These are phyloP conservation scores for Silene noctiflora DNA, from an alignment of 179 eudicot species.

Conservation along the genomic window DNA sequence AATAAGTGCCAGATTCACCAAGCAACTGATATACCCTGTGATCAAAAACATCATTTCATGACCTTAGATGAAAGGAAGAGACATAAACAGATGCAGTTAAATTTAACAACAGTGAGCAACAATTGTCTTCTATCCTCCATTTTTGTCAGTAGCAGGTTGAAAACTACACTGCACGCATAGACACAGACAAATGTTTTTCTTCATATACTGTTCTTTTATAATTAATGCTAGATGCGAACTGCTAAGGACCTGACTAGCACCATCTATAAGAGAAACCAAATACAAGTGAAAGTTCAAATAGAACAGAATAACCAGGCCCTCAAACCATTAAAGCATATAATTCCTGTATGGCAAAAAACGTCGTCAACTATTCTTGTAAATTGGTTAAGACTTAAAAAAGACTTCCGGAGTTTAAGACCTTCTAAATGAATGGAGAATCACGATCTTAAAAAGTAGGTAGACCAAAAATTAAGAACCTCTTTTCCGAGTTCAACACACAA, in stretches of 20 bases:
- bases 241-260: too few relatives aligned
- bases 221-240: too few relatives aligned
- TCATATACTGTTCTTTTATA: too few relatives aligned
- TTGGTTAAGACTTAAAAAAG: neutral
- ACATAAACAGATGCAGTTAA: neutral
- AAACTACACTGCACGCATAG: neutral
- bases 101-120: neutral
- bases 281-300: neutral
- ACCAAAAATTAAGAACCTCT: neutral
- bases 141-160: neutral
- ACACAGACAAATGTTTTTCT: too few relatives aligned
- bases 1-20: slow-evolving; percentile 92
- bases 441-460: neutral
- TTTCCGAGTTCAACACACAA: neutral
- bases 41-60: slow-evolving; percentile 16
- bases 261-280: neutral
- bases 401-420: neutral
- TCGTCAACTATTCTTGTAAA: neutral
- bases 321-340: neutral
- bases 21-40: slow-evolving; percentile 92
- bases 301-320: neutral
- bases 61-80: neutral
- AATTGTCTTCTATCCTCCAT: neutral
- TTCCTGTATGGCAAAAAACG: neutral
- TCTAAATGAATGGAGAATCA: neutral